Conservation (phyloP, 768 basidiomycete genomes). For the Suillus variegatus region DNA sequence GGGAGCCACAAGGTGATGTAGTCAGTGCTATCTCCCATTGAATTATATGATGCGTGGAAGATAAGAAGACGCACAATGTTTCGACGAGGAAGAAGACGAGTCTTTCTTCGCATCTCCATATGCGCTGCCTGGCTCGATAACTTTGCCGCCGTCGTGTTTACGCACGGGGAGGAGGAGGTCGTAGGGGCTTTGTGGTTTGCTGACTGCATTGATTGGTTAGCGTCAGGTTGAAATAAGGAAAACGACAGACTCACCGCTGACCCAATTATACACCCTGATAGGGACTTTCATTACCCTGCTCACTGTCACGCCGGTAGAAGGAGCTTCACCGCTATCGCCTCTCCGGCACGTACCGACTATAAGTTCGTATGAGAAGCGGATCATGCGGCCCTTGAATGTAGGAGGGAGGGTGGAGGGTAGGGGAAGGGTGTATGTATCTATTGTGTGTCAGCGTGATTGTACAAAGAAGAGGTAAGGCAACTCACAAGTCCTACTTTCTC, state of each 20-base stretch:
- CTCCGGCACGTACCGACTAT: slow-evolving; percentile 86
- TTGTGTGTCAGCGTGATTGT: neutral
- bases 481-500: slow-evolving; percentile 80
- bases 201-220: slow-evolving; percentile 37
- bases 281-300: slow-evolving; percentile 90
- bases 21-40: slow-evolving; percentile 9
- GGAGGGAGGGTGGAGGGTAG: slow-evolving; percentile 87
- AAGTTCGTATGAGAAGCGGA: slow-evolving; percentile 88
- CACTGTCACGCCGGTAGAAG: slow-evolving; percentile 45
- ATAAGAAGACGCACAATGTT: slow-evolving; percentile 19
- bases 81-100: neutral
- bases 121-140: neutral
- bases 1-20: slow-evolving; percentile 25
- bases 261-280: slow-evolving; percentile 86
- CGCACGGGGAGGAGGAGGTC: slow-evolving; percentile 82
- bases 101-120: neutral
- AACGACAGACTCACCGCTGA: slow-evolving; percentile 55
- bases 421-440: slow-evolving; percentile 78
- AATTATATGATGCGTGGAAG: neutral
- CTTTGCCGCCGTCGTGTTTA: slow-evolving; percentile 19
- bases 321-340: slow-evolving; percentile 31
- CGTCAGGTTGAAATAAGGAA: neutral
- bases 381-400: slow-evolving; percentile 81
- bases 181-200: slow-evolving; percentile 62
- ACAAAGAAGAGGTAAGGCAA: neutral